Evolutionary conservation across 768 basidiomycete genomes (phyloP), one percentile per base, ranked within the genome.

Genomic region (Lepiota brunneoincarnata): DNA sequence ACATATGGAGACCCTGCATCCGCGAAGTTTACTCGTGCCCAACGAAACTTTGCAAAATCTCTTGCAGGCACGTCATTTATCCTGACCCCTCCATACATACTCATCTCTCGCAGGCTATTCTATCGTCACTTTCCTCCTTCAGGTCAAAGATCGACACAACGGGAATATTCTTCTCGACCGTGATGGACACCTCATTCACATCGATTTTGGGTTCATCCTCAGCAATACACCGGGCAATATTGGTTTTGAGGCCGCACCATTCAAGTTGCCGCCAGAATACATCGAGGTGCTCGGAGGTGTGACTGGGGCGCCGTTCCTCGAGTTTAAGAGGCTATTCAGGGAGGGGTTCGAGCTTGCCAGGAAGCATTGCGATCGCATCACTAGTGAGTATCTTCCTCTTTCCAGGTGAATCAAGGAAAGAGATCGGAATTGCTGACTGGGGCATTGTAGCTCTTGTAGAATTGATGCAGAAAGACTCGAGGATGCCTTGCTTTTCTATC

Each of bases 221-320:
- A 89, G 89, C 39, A 98, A 98, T 69, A 93, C 95, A 1, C 97
- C 97, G 0, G 96, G 96, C 17, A 96, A 96, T 66, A 89, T 99
- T 58, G 91, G 96, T 23, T 98, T 99, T 67, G 97, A 99, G 72
- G 96, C 95, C n/a, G 95, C 97, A 2, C 97, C 97, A 1, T 99
- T 99, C 80, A 99, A 99, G 69, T 72, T 98, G 11, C 87, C 94
- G 6, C 76, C 88, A 49, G 97, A 99, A 69, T 99, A 99, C 69
- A 79, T 99, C 49, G 96, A 98, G 61, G 91, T 99, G 24, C 77
- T 99, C 26, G 97, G 97, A 7, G 96, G 96, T 2, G 72, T 90
- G 38, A 78, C 87, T 47, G 80, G 86, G 24, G 75, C 84, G 20
- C 79, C 89, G 11, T 98, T 88, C 65, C 66, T 77, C 40, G 91